Conservation (phyloP, 2,329 filamentous ascomycete genomes). For the Alternaria infectoria region DNA sequence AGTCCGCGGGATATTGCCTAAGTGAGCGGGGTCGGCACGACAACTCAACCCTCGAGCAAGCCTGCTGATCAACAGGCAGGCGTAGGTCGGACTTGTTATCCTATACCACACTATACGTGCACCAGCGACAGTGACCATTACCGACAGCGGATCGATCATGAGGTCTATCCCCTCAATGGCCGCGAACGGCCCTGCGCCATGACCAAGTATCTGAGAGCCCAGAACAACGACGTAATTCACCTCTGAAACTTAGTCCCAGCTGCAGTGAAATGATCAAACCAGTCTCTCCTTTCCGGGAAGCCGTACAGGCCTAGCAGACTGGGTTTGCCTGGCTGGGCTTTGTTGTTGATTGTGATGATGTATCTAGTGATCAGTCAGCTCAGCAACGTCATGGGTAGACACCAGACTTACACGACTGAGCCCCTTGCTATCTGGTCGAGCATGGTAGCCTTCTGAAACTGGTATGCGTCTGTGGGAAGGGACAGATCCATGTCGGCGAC, state of each 20-base stretch:
- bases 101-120: not conserved
- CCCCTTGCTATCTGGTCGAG: conserved; percentile 37
- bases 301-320: conserved; percentile 27
- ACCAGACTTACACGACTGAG: conserved; percentile 15
- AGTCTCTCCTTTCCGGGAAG: conserved; percentile 23
- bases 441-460: conserved; percentile 31
- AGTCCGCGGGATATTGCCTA: not conserved
- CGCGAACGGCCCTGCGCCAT: not conserved
- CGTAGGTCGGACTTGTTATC: not conserved
- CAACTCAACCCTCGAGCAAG: not conserved
- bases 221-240: not conserved
- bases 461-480: conserved; percentile 19
- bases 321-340: conserved; percentile 10
- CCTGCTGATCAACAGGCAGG: not conserved
- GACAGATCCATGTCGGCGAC: conserved; percentile 19
- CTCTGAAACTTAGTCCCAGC: not conserved
- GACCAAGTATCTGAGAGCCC: not conserved
- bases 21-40: not conserved
- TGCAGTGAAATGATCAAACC: conserved; percentile 21
- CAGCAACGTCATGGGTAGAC: not conserved
- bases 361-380: conserved; percentile 17
- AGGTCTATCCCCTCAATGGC: not conserved
- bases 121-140: not conserved
- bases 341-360: conserved; percentile 25
- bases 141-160: not conserved